Base-by-base conservation (phyloP, 2,329 filamentous ascomycete species). In the Botryotinia convoluta region DNA sequence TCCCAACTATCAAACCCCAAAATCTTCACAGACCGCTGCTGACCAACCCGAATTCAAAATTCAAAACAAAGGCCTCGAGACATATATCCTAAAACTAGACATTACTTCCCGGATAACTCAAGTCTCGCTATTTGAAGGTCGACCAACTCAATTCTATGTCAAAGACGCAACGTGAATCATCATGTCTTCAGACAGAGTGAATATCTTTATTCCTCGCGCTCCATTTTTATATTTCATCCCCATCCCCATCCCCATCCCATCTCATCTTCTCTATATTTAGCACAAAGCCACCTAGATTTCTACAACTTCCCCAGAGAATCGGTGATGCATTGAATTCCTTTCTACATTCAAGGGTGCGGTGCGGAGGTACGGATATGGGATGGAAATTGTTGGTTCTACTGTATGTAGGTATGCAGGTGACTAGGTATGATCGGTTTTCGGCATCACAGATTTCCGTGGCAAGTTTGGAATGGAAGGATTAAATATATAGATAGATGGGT, bases 271-370 rank as follows among this genome's bases (percentile, higher is more conserved):
- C 14, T 57, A 29, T 57, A 29, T 29, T 18, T 57, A 57, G n/a
- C 51, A 57, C 51, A 57, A 57, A 57, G 16, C 3, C n/a, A 0
- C 26, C 7, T 7, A 0, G 6, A 2, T 29, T n/a, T 57, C 5
- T 29, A 7, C n/a, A 32, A 18, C 14, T 42, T 39, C 37, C 4
- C 18, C 12, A 1, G 2, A 26, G 22, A 0, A 5, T 1, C 0
- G 48, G 5, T 5, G 7, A 29, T 16, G 14, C 1, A 57, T 18
- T 29, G 3, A 1, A 32, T 29, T 57, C 0, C 2, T 57, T 29
- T 57, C 1, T 57, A 32, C n/a, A 57, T 29, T 18, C n/a, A 9
- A 1, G 20, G 2, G n/a, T 20, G 42, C 42, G 26, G 0, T 18
- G n/a, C 2, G n/a, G n/a, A 57, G 51, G n/a, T 57, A 7, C 12